A percentile compares a stretch with the other conserved stretches of the same genome.
Evolutionary conservation across 164 flowering plant species (phyloP).

Genomic region (Tinospora cordifolia): DNA sequence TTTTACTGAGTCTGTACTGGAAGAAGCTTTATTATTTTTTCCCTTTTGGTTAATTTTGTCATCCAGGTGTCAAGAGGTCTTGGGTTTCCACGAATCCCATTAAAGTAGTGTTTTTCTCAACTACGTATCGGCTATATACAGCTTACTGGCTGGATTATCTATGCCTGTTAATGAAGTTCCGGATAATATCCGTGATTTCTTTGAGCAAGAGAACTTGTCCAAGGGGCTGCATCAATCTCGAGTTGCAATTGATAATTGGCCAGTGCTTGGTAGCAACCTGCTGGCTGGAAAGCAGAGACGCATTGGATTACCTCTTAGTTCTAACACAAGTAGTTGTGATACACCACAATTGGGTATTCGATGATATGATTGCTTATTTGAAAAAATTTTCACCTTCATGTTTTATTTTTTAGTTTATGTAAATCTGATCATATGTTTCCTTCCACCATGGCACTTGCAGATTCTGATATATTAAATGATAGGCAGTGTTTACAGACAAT

Average conservation of each 20-base stretch:
- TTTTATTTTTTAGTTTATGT: neutral
- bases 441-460: slow-evolving; percentile 21
- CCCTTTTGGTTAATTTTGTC: neutral
- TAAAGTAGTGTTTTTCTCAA: neutral
- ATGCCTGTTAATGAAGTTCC: slow-evolving; percentile 88
- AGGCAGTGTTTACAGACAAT: slow-evolving; percentile 26
- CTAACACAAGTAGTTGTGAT: slow-evolving; percentile 33
- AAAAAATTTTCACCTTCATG: no score
- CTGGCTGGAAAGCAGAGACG: slow-evolving; percentile 55
- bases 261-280: slow-evolving; percentile 33
- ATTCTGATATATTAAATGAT: slow-evolving; percentile 32
- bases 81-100: slow-evolving; percentile 6
- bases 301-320: slow-evolving; percentile 28
- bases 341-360: slow-evolving; percentile 43
- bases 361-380: slow-evolving; percentile 1
- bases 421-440: neutral
- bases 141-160: slow-evolving; percentile 37
- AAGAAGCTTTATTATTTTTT: no score
- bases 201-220: slow-evolving; percentile 56
- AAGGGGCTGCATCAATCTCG: slow-evolving; percentile 49
- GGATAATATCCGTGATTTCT: slow-evolving; percentile 78
- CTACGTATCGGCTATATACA: slow-evolving; percentile 15
- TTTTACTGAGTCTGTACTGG: neutral
- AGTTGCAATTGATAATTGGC: slow-evolving; percentile 46
- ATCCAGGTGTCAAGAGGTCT: slow-evolving; percentile 6